Base-by-base conservation (phyloP, 495 filamentous ascomycete species). In the Terfezia boudieri region DNA sequence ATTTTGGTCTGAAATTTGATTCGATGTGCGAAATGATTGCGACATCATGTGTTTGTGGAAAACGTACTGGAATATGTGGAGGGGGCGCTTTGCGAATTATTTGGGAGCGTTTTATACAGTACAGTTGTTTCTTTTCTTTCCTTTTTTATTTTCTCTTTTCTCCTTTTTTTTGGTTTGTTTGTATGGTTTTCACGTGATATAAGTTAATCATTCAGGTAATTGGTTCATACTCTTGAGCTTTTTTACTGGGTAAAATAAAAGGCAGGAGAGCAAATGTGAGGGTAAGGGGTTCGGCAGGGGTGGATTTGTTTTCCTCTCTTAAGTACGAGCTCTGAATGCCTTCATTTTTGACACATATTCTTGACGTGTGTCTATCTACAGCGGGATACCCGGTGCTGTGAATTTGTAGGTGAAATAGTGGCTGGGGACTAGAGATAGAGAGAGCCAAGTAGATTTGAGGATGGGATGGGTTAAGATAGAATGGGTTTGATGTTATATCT, bases 1-100 rank as follows among this genome's bases (percentile, higher is more conserved):
- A 54, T 61, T 61, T 59, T 56, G 58, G 59, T 22, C 17, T 55
- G 60, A 51, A 55, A 53, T 38, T 60, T 59, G 36, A 53, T 32
- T 20, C 4, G 26, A 32, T 32, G 7, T 32, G 7, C 53, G 54
- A 59, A 56, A 57, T 53, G 51, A 37, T 53, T 55, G 41, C 51
- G 55, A 58, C 4, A 32, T 32, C 26, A 32, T 32, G 26, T 32
- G 26, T 1, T 49, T 36, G 58, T 52, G 17, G 38, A 50, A 20
- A 55, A 37, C 50, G 53, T 58, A 37, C 43, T n/a, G 16, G n/a
- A 17, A 32, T 35, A 10, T 56, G 54, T 41, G 51, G 57, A 32
- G 10, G 38, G n/a, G 26, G 37, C 52, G 55, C 51, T 43, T 43
- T 41, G 52, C 41, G 38, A 43, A 35, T 36, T 43, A 22, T 38